Percentiles rank a stretch among this genome's conserved stretches.
phyloP scores from a whole-genome alignment of 2,329 filamentous ascomycete genomes.

The Cercospora janseana region DNA sequence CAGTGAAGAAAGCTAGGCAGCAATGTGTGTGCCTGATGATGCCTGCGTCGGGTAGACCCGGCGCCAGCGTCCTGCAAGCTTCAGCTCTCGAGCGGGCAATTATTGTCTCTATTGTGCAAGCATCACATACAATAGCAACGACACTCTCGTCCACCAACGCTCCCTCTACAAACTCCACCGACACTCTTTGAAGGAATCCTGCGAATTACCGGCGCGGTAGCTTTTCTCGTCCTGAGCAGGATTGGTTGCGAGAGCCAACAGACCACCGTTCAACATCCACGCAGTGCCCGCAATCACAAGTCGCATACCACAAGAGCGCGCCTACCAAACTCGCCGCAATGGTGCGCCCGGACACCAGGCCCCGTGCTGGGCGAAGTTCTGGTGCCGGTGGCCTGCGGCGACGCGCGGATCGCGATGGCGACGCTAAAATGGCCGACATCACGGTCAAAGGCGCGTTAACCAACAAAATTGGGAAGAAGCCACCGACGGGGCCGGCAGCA shows the following conservation, averaged over 20 bases:
- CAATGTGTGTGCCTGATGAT: neutral
- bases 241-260: neutral
- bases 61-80: neutral
- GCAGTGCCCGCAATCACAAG: neutral
- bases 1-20: too few relatives aligned
- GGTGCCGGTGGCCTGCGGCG: conserved; percentile 13
- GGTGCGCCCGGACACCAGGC: conserved; percentile 15
- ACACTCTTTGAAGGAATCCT: too few relatives aligned
- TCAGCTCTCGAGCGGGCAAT: conserved; percentile 3
- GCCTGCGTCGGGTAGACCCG: neutral
- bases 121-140: neutral
- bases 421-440: conserved; percentile 55
- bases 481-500: conserved; percentile 21
- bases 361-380: conserved; percentile 3
- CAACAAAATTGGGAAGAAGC: conserved; percentile 31
- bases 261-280: neutral
- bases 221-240: too few relatives aligned
- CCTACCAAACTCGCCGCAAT: conserved; percentile 9
- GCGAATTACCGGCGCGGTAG: too few relatives aligned
- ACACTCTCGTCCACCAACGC: neutral
- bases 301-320: neutral
- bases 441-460: conserved; percentile 36
- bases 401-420: conserved; percentile 58
- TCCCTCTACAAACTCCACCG: neutral
- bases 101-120: conserved; percentile 7